Evolutionary conservation across 1,139 yeast genomes (phyloP), one percentile per base, ranked within the genome.

Genomic region (Eremothecium gossypii): DNA sequence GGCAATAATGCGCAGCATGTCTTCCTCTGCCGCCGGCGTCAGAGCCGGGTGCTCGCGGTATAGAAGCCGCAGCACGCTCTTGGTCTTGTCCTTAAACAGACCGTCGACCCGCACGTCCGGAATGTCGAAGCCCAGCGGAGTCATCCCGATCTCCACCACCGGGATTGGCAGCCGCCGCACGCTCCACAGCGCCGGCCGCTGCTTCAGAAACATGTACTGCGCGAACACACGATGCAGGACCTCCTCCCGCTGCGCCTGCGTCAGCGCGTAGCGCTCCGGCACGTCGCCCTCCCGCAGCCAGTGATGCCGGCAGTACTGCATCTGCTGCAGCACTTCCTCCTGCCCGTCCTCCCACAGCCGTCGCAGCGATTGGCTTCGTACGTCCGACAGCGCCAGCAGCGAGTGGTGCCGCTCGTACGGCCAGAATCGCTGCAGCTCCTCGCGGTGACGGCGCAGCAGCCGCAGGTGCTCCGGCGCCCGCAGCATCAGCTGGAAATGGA

Each of bases 101-200:
- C 51, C 51, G 20, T 42, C 42, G 28, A 50, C 46, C 29, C 56
- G 41, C 4, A 41, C 44, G n/a, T 42, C 51, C 3, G 55, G 46
- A 11, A 50, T 45, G 31, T 51, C 52, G n/a, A 45, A 42, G 10
- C 56, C 56, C 32, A 51, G 41, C 6, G 54, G 54, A 14, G 48
- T 48, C 49, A 52, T 36, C 7, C 53, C 53, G 10, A 52, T 48
- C 41, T 50, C 52, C 3, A 52, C 56, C 11, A 52, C 48, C 10
- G 56, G 56, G 5, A 46, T 37, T 2, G 53, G 48, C 8, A 48
- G 41, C 7, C 41, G 41, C 31, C 43, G 50, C 30, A 47, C 42
- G 33, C 43, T 44, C 36, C 51, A 50, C 2, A 52, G 45, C 26
- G 45, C 41, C 5, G 52, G 45, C 28, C 44, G 39, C 9, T 34